phyloP scores from a whole-genome alignment of 441 rosid species.

The Kokia cookei region DNA sequence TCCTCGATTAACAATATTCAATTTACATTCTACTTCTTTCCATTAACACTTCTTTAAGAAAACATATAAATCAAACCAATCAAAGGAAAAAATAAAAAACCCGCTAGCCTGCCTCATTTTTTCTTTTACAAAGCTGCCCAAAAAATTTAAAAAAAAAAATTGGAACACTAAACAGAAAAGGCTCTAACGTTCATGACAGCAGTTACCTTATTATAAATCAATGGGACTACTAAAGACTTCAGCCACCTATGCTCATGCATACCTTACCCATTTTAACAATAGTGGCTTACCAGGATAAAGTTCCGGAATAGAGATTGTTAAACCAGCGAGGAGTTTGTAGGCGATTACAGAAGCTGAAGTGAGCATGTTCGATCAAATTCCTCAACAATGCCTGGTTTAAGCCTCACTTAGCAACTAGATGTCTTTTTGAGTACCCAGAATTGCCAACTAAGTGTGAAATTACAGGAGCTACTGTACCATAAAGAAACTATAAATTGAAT shows the following conservation, averaged over 20 bases:
- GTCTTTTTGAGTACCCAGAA: neutral
- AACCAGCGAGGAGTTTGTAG: neutral
- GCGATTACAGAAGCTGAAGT: conserved; percentile 22
- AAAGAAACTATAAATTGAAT: neutral
- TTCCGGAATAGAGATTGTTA: neutral
- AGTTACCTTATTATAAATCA: conserved; percentile 22
- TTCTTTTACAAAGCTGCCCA: conserved; percentile 19
- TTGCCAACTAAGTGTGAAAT: neutral
- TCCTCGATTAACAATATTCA: conserved; percentile 9
- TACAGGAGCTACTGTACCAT: conserved; percentile 1
- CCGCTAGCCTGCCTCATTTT: conserved; percentile 19
- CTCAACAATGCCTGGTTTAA: conserved; percentile 5
- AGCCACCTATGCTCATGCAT: conserved; percentile 13
- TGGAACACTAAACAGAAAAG: neutral
- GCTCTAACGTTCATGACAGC: conserved; percentile 4
- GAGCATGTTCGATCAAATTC: conserved; percentile 13
- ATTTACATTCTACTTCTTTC: neutral
- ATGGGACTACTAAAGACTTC: conserved; percentile 6
- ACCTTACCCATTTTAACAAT: conserved; percentile 1
- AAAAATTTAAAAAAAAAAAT: neutral
- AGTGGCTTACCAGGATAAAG: neutral
- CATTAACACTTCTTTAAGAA: neutral
- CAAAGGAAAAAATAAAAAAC: neutral
- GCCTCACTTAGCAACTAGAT: conserved; percentile 9
- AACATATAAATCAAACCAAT: neutral